These are phyloP conservation scores for Ustulina deusta DNA, from an alignment of 2,329 filamentous ascomycete species.

Conservation along the genomic window DNA sequence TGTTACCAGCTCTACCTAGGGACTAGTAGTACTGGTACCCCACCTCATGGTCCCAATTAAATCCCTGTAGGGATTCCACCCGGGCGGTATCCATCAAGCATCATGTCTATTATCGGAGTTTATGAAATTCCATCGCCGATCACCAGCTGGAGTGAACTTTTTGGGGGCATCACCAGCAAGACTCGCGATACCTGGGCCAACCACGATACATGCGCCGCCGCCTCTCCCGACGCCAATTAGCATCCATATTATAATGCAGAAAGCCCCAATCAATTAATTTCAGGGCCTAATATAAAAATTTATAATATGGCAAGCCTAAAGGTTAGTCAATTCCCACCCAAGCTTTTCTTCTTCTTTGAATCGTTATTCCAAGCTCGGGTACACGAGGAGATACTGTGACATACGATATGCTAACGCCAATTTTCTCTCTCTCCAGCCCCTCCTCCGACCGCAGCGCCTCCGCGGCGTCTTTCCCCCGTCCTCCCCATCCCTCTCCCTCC, in stretches of 20 bases:
- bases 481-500: slow-evolving; percentile 2
- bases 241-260: slow-evolving; percentile 24
- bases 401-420: slow-evolving; percentile 17
- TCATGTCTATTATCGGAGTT: slow-evolving; percentile 41
- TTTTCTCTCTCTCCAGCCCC: slow-evolving; percentile 40
- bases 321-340: slow-evolving; percentile 35
- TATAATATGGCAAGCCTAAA: slow-evolving; percentile 46
- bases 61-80: background rate
- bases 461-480: slow-evolving; percentile 40
- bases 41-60: no score
- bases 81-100: no score
- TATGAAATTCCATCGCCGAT: slow-evolving; percentile 48
- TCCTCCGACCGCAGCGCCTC: slow-evolving; percentile 48
- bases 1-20: no score
- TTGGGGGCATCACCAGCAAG: slow-evolving; percentile 30
- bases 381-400: background rate
- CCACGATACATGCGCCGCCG: background rate
- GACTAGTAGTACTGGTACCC: no score
- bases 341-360: no score
- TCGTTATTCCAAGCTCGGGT: background rate
- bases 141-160: slow-evolving; percentile 44
- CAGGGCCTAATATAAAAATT: slow-evolving; percentile 16
- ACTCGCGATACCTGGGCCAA: slow-evolving; percentile 26
- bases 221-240: background rate
- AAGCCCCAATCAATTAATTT: background rate